Base-by-base conservation (phyloP, 768 basidiomycete genomes). In the Panaeolus papilionaceus region DNA sequence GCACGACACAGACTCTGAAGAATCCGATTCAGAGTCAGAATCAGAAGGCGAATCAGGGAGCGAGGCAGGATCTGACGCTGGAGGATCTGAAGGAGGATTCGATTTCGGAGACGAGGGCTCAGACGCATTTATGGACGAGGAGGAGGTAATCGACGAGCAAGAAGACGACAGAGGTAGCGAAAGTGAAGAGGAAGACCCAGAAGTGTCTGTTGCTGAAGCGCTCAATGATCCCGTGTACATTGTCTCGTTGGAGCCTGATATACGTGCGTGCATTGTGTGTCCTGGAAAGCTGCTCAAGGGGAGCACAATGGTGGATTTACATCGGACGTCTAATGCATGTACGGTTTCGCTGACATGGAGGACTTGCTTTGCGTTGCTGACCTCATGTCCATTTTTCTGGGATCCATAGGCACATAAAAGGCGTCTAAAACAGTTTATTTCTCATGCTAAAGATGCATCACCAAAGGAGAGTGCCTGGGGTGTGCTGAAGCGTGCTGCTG, bases 1-100 rank as follows among this genome's bases (percentile, higher is more conserved):
- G 69, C 83, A 92, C 47, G 89, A 93, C 70, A 91, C 91, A 0
- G 90, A 93, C 76, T 91, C 91, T 38, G 90, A 91, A 61, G 92
- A 92, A 12, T 87, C 88, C 9, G 81, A 80, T 64, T 83, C 23
- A 23, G 71, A 68, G 47, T 77, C 78, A 16, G 79, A 77, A 38
- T 40, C 12, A 14, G 70, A 70, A 12, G 71, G 67, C 20, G 64
- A 47, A 33, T 49, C 47, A 18, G 68, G 66, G 3, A 68, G 61
- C 8, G 47, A 49, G 4, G 65, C 64, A 61, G 66, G 62, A 8
- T 68, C 67, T 11, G 74, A 72, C 18, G 66, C 61, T 1, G 71
- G 69, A 16, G 67, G 68, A n/a, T 64, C 61, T n/a, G 74, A 72
- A 10, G 54, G 9, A 16, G 54, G 54, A 37, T 58, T 58, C 3